phyloP scores from a whole-genome alignment of 2,329 filamentous ascomycete species.

The Fusarium euwallaceae region DNA sequence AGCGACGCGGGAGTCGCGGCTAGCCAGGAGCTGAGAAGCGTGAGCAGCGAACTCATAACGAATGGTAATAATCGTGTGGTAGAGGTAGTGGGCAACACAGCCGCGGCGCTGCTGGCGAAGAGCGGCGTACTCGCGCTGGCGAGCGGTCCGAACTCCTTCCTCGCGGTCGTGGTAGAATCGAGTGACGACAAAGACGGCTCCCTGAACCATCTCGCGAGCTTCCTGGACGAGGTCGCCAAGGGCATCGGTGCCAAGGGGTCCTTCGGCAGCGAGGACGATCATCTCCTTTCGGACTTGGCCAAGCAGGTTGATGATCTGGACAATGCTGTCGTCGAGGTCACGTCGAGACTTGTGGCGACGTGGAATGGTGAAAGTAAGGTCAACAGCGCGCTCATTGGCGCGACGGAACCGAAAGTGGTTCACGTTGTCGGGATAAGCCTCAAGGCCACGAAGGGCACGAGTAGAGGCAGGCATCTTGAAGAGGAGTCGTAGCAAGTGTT shows the following conservation, averaged over 20 bases:
- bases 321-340: neutral
- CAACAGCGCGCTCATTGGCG: neutral
- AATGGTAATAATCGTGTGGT: neutral
- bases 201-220: neutral
- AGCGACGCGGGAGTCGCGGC: neutral
- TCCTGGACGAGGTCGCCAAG: neutral
- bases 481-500: neutral
- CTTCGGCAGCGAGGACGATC: neutral
- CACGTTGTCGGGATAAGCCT: neutral
- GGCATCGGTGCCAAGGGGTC: neutral
- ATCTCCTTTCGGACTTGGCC: constrained; percentile 4
- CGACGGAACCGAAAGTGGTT: neutral
- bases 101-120: neutral
- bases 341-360: neutral
- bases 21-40: neutral
- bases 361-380: rapidly evolving
- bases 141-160: constrained; percentile 17
- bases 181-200: neutral
- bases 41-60: neutral
- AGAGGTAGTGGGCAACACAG: neutral
- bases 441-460: neutral
- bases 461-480: constrained; percentile 3
- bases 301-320: neutral
- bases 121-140: constrained; percentile 3
- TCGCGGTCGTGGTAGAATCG: constrained; percentile 18